Evolutionary conservation across 1,284 basidiomycete species (phyloP).

Genomic region (Naganishia albida): DNA sequence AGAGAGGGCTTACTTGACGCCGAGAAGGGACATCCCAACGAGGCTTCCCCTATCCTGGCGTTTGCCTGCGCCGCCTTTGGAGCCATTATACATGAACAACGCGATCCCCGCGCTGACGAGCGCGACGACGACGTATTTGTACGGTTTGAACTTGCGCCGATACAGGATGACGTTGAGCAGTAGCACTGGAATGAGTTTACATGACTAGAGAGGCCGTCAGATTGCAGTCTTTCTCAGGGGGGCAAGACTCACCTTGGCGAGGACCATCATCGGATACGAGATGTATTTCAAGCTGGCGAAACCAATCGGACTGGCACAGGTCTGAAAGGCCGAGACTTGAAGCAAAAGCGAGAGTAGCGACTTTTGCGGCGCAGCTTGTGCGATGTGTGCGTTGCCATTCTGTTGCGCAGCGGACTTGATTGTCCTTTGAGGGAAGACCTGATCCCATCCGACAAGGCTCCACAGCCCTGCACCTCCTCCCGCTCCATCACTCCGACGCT

Average conservation of each 20-base stretch:
- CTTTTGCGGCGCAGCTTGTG: conserved; percentile 36
- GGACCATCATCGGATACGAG: conserved; percentile 96
- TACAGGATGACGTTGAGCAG: conserved; percentile 64
- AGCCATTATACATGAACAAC: conserved; percentile 87
- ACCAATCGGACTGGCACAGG: conserved; percentile 88
- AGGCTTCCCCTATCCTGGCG: conserved; percentile 26
- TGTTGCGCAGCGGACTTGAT: conserved; percentile 32
- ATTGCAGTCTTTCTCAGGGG: not conserved
- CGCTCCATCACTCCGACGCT: not conserved
- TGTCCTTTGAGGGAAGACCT: conserved; percentile 14
- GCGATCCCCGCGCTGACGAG: conserved; percentile 93
- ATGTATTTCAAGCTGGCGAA: conserved; percentile 93
- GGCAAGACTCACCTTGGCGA: conserved; percentile 67
- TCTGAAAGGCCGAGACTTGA: conserved; percentile 85
- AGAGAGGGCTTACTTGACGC: conserved; percentile 46
- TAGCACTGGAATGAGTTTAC: conserved; percentile 72
- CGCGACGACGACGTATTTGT: conserved; percentile 91
- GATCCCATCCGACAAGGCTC: conserved; percentile 30
- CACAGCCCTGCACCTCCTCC: conserved; percentile 12
- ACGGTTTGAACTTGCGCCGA: conserved; percentile 80
- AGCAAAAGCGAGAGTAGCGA: conserved; percentile 61
- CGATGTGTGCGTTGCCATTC: conserved; percentile 49
- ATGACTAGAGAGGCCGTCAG: conserved; percentile 59
- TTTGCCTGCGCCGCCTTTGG: conserved; percentile 51
- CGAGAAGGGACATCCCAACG: conserved; percentile 47